Evolutionary conservation across 2,329 filamentous ascomycete genomes (phyloP).

Genomic region (Apiospora rasikravindrae): DNA sequence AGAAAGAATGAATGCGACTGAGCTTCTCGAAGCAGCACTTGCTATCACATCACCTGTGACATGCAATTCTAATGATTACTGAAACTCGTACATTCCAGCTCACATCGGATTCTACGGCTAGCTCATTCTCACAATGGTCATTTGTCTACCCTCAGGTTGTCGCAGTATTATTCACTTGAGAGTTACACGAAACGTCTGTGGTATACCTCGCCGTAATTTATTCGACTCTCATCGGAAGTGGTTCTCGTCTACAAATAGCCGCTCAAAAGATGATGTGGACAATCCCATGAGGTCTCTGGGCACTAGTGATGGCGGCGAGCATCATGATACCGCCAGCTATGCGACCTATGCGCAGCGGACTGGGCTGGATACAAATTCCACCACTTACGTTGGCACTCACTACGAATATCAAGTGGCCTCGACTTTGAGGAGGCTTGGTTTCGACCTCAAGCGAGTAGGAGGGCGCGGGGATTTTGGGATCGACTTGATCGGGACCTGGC

Average conservation of each 20-base stretch:
- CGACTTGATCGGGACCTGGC: constrained; percentile 76
- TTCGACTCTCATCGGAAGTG: background rate
- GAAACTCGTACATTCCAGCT: background rate
- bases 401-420: constrained; percentile 75
- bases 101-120: background rate
- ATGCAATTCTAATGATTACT: background rate
- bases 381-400: constrained; percentile 72
- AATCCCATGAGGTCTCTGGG: constrained; percentile 44
- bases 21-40: background rate
- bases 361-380: constrained; percentile 59
- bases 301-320: constrained; percentile 42
- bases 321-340: constrained; percentile 70
- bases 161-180: background rate
- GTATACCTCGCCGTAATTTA: background rate
- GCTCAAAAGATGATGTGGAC: constrained; percentile 21
- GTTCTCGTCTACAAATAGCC: background rate
- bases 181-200: background rate
- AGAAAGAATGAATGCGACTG: background rate
- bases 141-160: background rate
- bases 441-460: constrained; percentile 69
- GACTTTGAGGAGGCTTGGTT: constrained; percentile 64
- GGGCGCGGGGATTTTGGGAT: constrained; percentile 72
- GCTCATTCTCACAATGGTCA: background rate
- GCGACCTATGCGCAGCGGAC: constrained; percentile 64
- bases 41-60: background rate